A percentile compares a stretch with the other conserved stretches of the same genome.
These are phyloP conservation scores for Aspergillus bertholletiae DNA, from an alignment of 495 filamentous ascomycete genomes.

Conservation along the genomic window DNA sequence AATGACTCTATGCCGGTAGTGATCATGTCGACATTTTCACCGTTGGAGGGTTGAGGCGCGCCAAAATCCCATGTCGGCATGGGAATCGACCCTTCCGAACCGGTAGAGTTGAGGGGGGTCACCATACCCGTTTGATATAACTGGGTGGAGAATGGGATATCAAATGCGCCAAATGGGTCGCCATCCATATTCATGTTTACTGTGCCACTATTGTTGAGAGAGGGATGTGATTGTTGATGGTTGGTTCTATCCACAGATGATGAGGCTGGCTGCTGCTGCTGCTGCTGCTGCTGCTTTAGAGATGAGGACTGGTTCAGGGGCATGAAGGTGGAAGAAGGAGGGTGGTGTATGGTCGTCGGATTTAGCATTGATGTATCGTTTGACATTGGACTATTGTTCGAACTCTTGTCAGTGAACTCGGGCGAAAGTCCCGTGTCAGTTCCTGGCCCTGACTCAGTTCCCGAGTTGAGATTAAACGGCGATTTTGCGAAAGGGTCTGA, in stretches of 20 bases:
- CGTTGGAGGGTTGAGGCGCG: conserved; percentile 10
- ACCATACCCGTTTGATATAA: conserved; percentile 1
- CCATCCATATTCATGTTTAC: neutral
- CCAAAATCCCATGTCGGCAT: conserved; percentile 27
- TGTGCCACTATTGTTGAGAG: neutral
- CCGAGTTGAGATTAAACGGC: neutral
- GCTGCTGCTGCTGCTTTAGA: conserved; percentile 1
- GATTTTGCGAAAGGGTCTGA: neutral
- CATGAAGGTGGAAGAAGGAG: conserved; percentile 8
- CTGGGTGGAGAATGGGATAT: neutral
- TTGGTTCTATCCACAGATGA: neutral
- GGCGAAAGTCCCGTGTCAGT: conserved; percentile 9
- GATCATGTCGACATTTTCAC: conserved; percentile 18
- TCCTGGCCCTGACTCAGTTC: neutral
- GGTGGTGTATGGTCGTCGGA: neutral
- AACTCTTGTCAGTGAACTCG: conserved; percentile 13
- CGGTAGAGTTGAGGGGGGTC: conserved; percentile 11
- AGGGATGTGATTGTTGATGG: neutral
- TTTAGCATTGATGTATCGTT: conserved; percentile 3
- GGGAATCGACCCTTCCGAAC: conserved; percentile 8
- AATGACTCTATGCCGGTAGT: conserved; percentile 22
- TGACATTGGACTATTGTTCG: neutral
- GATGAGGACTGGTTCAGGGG: conserved; percentile 4
- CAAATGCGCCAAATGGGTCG: neutral
- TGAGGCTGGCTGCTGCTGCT: conserved; percentile 1